phyloP scores from a whole-genome alignment of 2,329 filamentous ascomycete species.

The Trichoderma gracile region DNA sequence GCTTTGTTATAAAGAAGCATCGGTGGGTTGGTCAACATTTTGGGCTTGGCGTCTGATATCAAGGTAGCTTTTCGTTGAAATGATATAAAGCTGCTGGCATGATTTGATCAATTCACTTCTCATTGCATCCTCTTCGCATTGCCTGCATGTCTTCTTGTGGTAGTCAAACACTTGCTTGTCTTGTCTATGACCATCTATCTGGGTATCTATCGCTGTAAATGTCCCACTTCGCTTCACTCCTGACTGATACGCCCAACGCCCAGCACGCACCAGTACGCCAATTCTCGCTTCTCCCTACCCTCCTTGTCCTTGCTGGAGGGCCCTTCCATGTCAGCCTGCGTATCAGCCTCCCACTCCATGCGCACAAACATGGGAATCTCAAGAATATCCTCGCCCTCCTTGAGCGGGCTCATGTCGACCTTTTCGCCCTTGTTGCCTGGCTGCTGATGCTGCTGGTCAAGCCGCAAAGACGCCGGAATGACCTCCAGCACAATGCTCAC shows the following conservation, averaged over 20 bases:
- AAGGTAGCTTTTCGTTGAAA: constrained; percentile 49
- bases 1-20: constrained; percentile 38
- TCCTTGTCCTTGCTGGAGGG: constrained; percentile 56
- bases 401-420: constrained; percentile 50
- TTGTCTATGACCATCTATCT: constrained; percentile 30
- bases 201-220: constrained; percentile 45
- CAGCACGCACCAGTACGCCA: constrained; percentile 94
- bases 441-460: constrained; percentile 35
- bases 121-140: constrained; percentile 24
- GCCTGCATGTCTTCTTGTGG: constrained; percentile 22
- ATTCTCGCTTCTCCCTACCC: constrained; percentile 75
- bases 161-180: constrained; percentile 28
- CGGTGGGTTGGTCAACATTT: constrained; percentile 43
- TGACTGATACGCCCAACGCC: constrained; percentile 78
- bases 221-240: constrained; percentile 35
- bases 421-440: constrained; percentile 39
- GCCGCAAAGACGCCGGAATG: constrained; percentile 61
- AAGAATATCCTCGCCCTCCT: constrained; percentile 64
- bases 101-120: constrained; percentile 38
- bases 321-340: constrained; percentile 63
- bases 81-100: constrained; percentile 46
- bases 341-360: constrained; percentile 83
- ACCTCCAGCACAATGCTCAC: constrained; percentile 92
- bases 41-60: constrained; percentile 52
- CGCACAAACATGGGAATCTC: constrained; percentile 95